Conservation (phyloP, 306 rosid species). For the Glycine latifolia region DNA sequence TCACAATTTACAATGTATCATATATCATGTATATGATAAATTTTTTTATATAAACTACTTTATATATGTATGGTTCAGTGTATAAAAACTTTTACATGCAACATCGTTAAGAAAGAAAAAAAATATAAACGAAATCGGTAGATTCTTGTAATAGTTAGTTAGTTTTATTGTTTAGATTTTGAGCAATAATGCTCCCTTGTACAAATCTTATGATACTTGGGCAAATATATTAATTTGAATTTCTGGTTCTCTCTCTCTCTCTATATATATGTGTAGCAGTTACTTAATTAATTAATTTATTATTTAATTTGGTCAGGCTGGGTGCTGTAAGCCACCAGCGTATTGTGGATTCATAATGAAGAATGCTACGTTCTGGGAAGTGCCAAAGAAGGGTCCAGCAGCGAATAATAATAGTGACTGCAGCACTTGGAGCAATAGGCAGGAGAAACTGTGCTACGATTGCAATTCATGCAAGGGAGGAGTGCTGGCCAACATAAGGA, state of each 20-base stretch:
- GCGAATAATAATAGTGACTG: constrained; percentile 67
- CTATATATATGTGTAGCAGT: neutral
- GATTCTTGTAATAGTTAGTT: neutral
- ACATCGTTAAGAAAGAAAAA: too few species aligned
- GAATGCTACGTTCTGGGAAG: constrained; percentile 77
- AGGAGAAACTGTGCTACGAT: constrained; percentile 65
- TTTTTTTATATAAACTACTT: too few species aligned
- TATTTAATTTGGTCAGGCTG: constrained; percentile 53
- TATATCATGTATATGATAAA: too few species aligned
- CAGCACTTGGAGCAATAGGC: constrained; percentile 65
- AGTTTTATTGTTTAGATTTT: too few species aligned
- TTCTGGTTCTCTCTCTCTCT: neutral
- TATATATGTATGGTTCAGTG: too few species aligned
- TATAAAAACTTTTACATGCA: too few species aligned
- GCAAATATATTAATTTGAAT: neutral
- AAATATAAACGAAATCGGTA: too few species aligned
- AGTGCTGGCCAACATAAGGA: constrained; percentile 70
- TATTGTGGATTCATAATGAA: constrained; percentile 70
- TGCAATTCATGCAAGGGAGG: constrained; percentile 93
- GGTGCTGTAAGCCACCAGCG: constrained; percentile 89
- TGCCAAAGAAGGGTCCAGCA: constrained; percentile 58
- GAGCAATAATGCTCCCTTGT: neutral
- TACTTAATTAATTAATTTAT: neutral
- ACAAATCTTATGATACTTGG: too few species aligned
- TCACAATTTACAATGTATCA: too few species aligned